These are phyloP conservation scores for Malassezia slooffiae DNA, from an alignment of 1,284 basidiomycete genomes.

Conservation along the genomic window DNA sequence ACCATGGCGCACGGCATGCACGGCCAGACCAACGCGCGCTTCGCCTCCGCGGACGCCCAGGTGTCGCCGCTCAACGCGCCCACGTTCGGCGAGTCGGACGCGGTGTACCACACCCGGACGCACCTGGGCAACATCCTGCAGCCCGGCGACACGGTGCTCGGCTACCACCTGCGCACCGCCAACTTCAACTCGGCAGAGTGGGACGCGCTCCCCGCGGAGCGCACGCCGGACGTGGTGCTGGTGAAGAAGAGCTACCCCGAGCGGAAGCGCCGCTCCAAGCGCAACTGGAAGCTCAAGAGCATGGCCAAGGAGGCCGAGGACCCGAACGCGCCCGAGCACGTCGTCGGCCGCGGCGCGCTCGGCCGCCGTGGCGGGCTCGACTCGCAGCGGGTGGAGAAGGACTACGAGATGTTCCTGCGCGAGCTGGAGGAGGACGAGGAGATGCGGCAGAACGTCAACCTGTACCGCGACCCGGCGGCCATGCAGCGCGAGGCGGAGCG, in stretches of 20 bases:
- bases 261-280: conserved; percentile 73
- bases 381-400: conserved; percentile 83
- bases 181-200: conserved; percentile 90
- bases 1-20: conserved; percentile 28
- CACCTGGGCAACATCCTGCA: conserved; percentile 90
- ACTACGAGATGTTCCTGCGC: conserved; percentile 89
- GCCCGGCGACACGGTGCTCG: conserved; percentile 83
- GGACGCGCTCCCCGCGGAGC: conserved; percentile 56
- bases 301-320: conserved; percentile 85
- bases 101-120: conserved; percentile 89
- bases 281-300: conserved; percentile 78
- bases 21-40: conserved; percentile 22
- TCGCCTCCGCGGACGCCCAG: conserved; percentile 67
- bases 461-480: conserved; percentile 59
- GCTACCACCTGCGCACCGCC: conserved; percentile 73
- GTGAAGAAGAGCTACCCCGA: conserved; percentile 95
- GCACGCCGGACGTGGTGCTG: conserved; percentile 81
- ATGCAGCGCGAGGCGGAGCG: conserved; percentile 28
- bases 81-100: conserved; percentile 52
- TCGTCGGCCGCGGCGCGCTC: conserved; percentile 64
- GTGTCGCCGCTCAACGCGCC: conserved; percentile 76
- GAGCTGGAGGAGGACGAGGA: conserved; percentile 95
- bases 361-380: conserved; percentile 82
- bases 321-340: conserved; percentile 25
- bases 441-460: conserved; percentile 73